Base-by-base conservation (phyloP, 331 rosid species). In the Dryas integrifolia region DNA sequence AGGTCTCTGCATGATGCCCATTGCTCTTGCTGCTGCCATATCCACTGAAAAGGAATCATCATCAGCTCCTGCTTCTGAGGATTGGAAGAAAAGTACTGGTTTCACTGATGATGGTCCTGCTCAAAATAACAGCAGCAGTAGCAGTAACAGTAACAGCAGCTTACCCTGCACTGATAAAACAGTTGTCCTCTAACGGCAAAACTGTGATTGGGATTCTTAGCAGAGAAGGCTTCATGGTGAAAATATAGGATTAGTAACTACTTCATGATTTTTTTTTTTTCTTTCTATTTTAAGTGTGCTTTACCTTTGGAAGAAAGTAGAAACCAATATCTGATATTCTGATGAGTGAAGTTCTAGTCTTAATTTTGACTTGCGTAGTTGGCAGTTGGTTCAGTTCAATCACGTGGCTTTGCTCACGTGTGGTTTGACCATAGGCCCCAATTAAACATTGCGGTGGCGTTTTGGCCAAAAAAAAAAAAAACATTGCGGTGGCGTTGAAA, bases 21-120 rank as follows among this genome's bases (percentile, higher is more conserved):
- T 85, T 40, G 64, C 82, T 24, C 88, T 81, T 3, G 88, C 86
- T 30, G 67, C 82, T 21, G 86, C 86, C 45, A 72, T 81, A 2
- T 65, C 83, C 0, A 21, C 80, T 3, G 72, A 65, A 49, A 77
- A 21, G 67, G 72, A 74, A 77, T 67, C 78, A 6, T 70, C 60
- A 13, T 74, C 70, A n/a, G 16, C 69, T 55, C 57, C 69, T 1
- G 44, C 2, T 46, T 49, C 69, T 7, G 73, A 46, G 10, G 63
- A 72, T 39, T 24, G 49, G 52, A 70, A 72, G 69, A 58, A n/a
- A 67, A 62, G 35, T 30, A 30, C 69, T 55, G 35, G 57, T 24
- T 64, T 46, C 10, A 43, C 55, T 5, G 59, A 53, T 11, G 58
- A 5, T 9, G 58, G 72, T 7, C 45, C 44, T 51, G 65, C 35